Conservation (phyloP, 176 grass and related monocot species). For the Musa schizocarpa region DNA sequence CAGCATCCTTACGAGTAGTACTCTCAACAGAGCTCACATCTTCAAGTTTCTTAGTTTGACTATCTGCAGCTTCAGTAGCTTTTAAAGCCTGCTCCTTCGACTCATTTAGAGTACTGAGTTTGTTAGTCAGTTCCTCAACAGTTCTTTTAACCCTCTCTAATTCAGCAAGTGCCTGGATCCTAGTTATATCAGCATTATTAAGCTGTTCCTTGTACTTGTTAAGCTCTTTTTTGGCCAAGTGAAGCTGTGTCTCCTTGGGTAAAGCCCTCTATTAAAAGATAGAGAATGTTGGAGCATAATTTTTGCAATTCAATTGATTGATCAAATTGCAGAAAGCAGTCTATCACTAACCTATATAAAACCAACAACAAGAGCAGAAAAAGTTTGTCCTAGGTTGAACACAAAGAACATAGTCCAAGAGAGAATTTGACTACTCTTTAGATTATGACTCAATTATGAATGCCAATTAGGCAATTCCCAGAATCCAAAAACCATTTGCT, state of each 20-base stretch:
- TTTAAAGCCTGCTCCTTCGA: slow-evolving; percentile 66
- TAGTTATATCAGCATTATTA: slow-evolving; percentile 58
- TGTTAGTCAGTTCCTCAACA: slow-evolving; percentile 59
- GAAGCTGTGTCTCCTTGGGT: slow-evolving; percentile 72
- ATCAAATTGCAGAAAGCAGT: background rate
- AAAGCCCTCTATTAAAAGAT: slow-evolving; percentile 35
- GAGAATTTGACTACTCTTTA: background rate
- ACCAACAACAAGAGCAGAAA: background rate
- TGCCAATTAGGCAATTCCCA: background rate
- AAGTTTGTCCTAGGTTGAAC: background rate
- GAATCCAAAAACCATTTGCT: background rate
- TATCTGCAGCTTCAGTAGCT: slow-evolving; percentile 65
- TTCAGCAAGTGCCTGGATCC: slow-evolving; percentile 58
- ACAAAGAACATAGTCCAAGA: background rate
- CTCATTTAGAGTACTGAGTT: slow-evolving; percentile 62
- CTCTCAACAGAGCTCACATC: slow-evolving; percentile 29
- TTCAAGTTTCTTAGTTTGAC: slow-evolving; percentile 57
- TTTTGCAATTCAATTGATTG: background rate
- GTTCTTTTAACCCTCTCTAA: slow-evolving; percentile 72
- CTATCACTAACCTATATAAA: background rate
- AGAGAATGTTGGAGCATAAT: slow-evolving; percentile 1
- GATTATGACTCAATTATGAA: too few relatives aligned
- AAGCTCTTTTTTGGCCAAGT: slow-evolving; percentile 72
- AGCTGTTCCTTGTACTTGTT: slow-evolving; percentile 90
- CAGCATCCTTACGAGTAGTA: slow-evolving; percentile 38